Evolutionary conservation across 208 protist species (phyloP), one percentile per base, ranked within the genome.

Genomic region (Histomonas meleagridis): DNA sequence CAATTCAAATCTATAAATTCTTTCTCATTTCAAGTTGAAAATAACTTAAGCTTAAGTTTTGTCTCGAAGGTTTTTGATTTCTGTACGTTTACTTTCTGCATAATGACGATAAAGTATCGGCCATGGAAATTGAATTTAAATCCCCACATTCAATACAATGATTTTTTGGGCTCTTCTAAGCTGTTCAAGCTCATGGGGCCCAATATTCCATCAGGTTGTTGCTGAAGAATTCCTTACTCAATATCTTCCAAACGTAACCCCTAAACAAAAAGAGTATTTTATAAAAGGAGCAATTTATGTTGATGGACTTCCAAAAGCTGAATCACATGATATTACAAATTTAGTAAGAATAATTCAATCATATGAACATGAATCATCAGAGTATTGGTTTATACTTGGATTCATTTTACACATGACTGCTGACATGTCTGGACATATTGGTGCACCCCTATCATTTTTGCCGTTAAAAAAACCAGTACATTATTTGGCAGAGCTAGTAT

Each of bases 171-270:
- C n/a, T n/a, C n/a, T n/a, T n/a, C n/a, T n/a, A n/a, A n/a, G n/a
- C n/a, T n/a, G n/a, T n/a, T n/a, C n/a, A n/a, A n/a, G n/a, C n/a
- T 81, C 70, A 46, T 81, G 70, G 70, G 70, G 70, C 10, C 70
- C 70, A 21, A 51, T 81, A 32, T 81, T 81, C 51, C 70, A 81
- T 51, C 70, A 81, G n/a, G 12, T 43, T 12, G 7, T 32, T 32
- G 70, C 40, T 51, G 23, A 81, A 81, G 70, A 81, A 51, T 81
- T 81, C n/a, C 40, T 23, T 48, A 0, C 48, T 12, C 40, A 81
- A 51, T 81, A 46, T 51, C n/a, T 81, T 53, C 28, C 70, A 18
- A 16, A 81, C 51, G 4, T 81, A 32, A 51, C 70, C 21, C 14
- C 26, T n/a, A 28, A 48, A n/a, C 70, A 81, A 23, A 4, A 1